A percentile compares a stretch with the other conserved stretches of the same genome.
Evolutionary conservation across 2,329 filamentous ascomycete genomes (phyloP).

Genomic region (Nemania serpens): DNA sequence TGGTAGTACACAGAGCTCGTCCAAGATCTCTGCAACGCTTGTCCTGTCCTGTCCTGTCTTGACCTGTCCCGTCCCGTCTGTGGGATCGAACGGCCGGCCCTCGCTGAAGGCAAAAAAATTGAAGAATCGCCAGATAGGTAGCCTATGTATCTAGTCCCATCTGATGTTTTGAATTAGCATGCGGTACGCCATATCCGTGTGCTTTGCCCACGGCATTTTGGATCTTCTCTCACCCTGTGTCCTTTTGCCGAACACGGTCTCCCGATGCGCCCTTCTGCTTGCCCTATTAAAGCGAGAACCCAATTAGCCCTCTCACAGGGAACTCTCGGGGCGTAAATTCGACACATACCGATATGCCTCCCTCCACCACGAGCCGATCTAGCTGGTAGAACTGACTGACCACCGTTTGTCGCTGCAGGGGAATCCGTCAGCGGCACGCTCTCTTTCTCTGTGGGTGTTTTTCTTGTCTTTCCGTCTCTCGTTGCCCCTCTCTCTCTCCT

Average conservation of each 20-base stretch:
- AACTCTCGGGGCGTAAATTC: background rate
- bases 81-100: background rate
- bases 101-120: background rate
- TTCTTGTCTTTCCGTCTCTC: too few species aligned
- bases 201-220: constrained; percentile 35
- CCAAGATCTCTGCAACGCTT: constrained; percentile 9
- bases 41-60: background rate
- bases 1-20: constrained; percentile 30
- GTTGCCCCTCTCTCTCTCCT: too few species aligned
- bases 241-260: constrained; percentile 75
- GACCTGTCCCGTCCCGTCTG: too few species aligned
- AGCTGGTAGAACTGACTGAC: constrained; percentile 95
- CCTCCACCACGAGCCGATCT: constrained; percentile 90
- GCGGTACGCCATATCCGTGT: background rate
- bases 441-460: background rate
- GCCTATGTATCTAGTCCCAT: constrained; percentile 19
- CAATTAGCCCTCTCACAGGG: constrained; percentile 10
- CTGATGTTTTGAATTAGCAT: constrained; percentile 13
- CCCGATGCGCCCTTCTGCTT: constrained; percentile 71
- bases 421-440: constrained; percentile 4
- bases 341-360: constrained; percentile 72
- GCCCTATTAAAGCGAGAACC: constrained; percentile 51
- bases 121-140: background rate
- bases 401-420: constrained; percentile 82
- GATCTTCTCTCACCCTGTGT: constrained; percentile 69